These are phyloP conservation scores for Pezicula rhizophila DNA, from an alignment of 2,329 filamentous ascomycete genomes.

Conservation along the genomic window DNA sequence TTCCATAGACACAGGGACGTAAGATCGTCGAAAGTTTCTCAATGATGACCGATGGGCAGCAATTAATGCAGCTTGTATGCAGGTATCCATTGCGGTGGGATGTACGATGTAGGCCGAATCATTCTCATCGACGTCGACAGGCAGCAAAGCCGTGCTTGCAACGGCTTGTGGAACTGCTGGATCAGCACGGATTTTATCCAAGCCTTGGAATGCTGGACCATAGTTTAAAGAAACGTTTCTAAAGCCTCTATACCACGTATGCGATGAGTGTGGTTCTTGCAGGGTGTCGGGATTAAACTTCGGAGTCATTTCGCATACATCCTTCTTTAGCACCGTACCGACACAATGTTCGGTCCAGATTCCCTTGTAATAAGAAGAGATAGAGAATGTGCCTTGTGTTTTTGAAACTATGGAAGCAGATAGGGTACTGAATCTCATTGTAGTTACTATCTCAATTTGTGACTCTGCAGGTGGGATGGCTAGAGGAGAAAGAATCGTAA, in stretches of 20 bases:
- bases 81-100: conserved; percentile 47
- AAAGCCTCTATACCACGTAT: neutral
- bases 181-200: neutral
- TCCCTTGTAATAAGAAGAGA: neutral
- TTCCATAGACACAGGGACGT: neutral
- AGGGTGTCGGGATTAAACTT: neutral
- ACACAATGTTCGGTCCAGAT: neutral
- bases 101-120: conserved; percentile 36
- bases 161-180: neutral
- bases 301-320: neutral
- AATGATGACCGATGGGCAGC: neutral
- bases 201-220: neutral
- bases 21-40: neutral
- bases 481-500: neutral
- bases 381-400: neutral
- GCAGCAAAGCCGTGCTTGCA: neutral
- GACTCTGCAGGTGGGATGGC: neutral
- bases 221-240: neutral
- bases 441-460: neutral
- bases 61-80: conserved; percentile 41
- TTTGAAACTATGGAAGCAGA: neutral
- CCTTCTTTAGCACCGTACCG: neutral
- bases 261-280: neutral
- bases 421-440: neutral
- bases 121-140: neutral